phyloP scores from a whole-genome alignment of 345 rosid species.

The Heritiera fomes region DNA sequence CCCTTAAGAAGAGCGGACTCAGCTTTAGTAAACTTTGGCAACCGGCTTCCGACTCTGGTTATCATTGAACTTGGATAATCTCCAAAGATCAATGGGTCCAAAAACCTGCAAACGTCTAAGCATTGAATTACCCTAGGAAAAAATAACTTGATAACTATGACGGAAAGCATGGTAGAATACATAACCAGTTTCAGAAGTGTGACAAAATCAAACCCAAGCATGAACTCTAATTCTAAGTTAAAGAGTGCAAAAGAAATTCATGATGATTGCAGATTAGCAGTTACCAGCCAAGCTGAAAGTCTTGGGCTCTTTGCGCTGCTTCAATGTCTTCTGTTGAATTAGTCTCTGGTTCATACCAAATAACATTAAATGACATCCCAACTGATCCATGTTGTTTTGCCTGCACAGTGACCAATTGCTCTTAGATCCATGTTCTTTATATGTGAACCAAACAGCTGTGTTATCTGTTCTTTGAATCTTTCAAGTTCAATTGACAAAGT shows the following conservation, averaged over 20 bases:
- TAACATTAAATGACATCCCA: conserved; percentile 74
- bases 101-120: conserved; percentile 52
- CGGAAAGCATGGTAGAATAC: neutral
- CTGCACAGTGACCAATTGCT: conserved; percentile 33
- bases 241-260: neutral
- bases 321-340: conserved; percentile 61
- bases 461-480: neutral
- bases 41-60: conserved; percentile 66
- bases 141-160: neutral
- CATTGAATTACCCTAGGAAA: neutral
- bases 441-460: neutral
- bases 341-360: conserved; percentile 72
- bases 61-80: conserved; percentile 89
- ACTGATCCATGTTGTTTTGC: conserved; percentile 69
- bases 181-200: neutral
- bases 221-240: neutral
- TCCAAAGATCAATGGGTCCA: conserved; percentile 86
- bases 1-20: conserved; percentile 69
- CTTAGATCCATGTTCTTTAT: neutral
- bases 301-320: conserved; percentile 94
- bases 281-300: conserved; percentile 98
- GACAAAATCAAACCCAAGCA: neutral
- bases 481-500: neutral
- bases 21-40: conserved; percentile 63
- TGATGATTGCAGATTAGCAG: neutral